Conservation (phyloP, 1,139 yeast genomes). For the Arxiozyma telluris region DNA sequence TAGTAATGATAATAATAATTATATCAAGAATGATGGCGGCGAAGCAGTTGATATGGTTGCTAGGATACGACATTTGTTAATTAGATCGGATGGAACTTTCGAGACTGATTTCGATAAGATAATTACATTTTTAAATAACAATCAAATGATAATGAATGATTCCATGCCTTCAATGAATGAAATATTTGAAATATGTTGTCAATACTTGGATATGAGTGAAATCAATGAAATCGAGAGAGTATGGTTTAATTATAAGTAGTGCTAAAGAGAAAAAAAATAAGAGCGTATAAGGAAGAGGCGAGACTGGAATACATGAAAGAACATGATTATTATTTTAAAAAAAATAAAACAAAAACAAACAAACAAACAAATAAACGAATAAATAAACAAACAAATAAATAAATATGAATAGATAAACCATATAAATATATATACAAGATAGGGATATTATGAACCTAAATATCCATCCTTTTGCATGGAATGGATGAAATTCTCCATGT, state of each 20-base stretch:
- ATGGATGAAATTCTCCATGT: conserved; percentile 39
- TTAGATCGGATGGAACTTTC: conserved; percentile 6
- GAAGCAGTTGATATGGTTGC: neutral
- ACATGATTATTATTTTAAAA: neutral
- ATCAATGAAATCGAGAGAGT: conserved; percentile 20
- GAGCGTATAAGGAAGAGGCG: conserved; percentile 35
- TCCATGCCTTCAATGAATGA: conserved; percentile 14
- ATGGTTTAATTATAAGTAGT: conserved; percentile 68
- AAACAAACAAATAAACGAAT: too few relatives aligned
- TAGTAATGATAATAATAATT: neutral
- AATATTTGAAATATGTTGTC: conserved; percentile 20
- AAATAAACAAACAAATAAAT: neutral
- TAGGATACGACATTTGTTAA: conserved; percentile 2
- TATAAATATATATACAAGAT: conserved; percentile 1
- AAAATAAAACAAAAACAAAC: too few relatives aligned
- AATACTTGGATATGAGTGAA: conserved; percentile 21
- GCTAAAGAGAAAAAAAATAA: conserved; percentile 32
- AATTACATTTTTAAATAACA: conserved; percentile 9
- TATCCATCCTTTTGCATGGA: conserved; percentile 17
- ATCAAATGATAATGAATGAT: neutral
- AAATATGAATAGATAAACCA: neutral
- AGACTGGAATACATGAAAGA: conserved; percentile 37
- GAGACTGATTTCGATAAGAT: conserved; percentile 13
- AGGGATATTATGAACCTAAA: conserved; percentile 8
- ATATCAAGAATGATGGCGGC: neutral